Evolutionary conservation across 1,139 yeast species (phyloP), one percentile per base, ranked within the genome.

Genomic region (Debaryomyces psychrophilus): DNA sequence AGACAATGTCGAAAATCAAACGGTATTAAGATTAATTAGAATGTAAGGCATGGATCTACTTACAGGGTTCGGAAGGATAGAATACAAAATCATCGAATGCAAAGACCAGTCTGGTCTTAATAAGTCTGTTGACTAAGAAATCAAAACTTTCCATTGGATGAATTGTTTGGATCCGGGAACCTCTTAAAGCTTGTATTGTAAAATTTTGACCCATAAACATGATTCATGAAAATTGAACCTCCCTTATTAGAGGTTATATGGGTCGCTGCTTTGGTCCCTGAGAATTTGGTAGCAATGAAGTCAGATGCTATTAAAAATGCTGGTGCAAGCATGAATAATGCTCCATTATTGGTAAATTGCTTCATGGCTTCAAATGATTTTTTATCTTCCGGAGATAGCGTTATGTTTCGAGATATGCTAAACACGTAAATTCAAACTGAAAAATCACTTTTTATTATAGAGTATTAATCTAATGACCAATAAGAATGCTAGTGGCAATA

Each of bases 271-370:
- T 46, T 42, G 9, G 41, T 38, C 9, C 38, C 34, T 5, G 67
- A 55, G 28, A 55, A 60, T 34, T 55, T 55, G 11, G 61, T 50
- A 2, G 59, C 64, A 6, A 64, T 50, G 11, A 60, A 55, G 36
- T 64, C 69, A 26, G 65, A 56, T 2, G 65, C 56, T 3, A 64
- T 47, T 23, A 64, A 51, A 43, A 64, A 62, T 5, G 60, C 50
- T 11, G 69, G 69, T 2, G 65, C 65, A 31, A 64, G 51, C 43
- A 61, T 51, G 41, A 62, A 55, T 17, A 63, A 50, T 2, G 55
- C 51, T n/a, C 64, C 55, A 43, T 61, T 60, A 9, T 57, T 49
- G 33, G 49, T 51, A 33, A 54, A 55, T 37, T 51, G 56, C 44
- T 52, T 52, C 56, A 55, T 57, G 8, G 14, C 26, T 26, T 37